Evolutionary conservation across 1,284 basidiomycete species (phyloP), one percentile per base, ranked within the genome.

Genomic region (Ustilago cynodontis): DNA sequence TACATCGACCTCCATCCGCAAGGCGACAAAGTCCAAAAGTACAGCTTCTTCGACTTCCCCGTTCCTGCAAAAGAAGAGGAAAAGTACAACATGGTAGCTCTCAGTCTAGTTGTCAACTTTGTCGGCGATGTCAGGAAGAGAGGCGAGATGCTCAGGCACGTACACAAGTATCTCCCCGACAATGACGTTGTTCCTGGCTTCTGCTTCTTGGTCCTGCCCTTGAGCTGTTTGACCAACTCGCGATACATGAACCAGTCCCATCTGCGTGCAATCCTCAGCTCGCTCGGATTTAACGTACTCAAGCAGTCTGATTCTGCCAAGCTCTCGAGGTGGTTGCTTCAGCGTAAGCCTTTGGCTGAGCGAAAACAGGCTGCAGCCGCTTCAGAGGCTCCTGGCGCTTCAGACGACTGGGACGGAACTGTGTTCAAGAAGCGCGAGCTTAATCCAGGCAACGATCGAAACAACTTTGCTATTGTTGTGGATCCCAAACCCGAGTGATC

Each of bases 91-190:
- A 77, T 87, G 50, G 85, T 88, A 22, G 78, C 78, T 5, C 77
- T 87, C 16, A 86, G 83, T 41, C 80, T 88, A 22, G 87, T 88
- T 20, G 65, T 87, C 74, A 88, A 88, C 74, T 88, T 86, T 71
- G 85, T 86, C 16, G 87, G 87, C 20, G 82, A 84, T 45, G 66
- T 88, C 1, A 54, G 70, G 14, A 79, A 85, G 55, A 72, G 87
- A 16, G 84, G 86, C 16, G 77, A 77, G 24, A 83, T 83, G 77
- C 73, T 85, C 2, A 43, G 79, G 11, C 82, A 82, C 51, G 78
- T 82, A 10, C 83, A 85, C 74, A 62, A 71, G 53, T 84, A 82
- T 45, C 57, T 85, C 16, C 66, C 76, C 1, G 37, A 50, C 0
- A 55, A 37, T 31, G 24, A 51, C 1, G 65, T 64, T 33, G 52